A percentile compares a stretch with the other conserved stretches of the same genome.
These are phyloP conservation scores for Penicillium oxalicum DNA, from an alignment of 2,329 filamentous ascomycete genomes.

Conservation along the genomic window DNA sequence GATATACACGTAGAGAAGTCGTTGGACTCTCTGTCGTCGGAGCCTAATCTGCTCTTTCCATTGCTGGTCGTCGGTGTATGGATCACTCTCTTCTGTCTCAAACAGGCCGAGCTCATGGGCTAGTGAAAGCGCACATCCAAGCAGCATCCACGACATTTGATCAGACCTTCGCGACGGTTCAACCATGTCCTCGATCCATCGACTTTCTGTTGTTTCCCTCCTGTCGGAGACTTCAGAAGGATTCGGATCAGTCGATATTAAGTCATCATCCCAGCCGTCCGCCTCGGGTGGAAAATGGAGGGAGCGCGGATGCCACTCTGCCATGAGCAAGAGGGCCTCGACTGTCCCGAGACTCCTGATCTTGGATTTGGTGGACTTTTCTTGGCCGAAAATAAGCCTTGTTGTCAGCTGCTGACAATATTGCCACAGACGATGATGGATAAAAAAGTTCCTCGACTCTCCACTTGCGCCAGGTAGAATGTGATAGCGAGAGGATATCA, in stretches of 20 bases:
- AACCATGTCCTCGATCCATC: conserved; percentile 51
- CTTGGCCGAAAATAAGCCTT: conserved; percentile 50
- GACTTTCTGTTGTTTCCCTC: conserved; percentile 29
- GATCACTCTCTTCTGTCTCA: conserved; percentile 34
- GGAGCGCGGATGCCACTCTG: conserved; percentile 53
- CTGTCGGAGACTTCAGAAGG: conserved; percentile 24
- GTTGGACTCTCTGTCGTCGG: conserved; percentile 33
- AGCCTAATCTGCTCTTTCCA: conserved; percentile 28
- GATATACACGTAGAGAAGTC: conserved; percentile 44
- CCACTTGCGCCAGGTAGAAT: conserved; percentile 39
- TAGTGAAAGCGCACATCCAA: conserved; percentile 50
- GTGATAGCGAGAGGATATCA: conserved; percentile 51
- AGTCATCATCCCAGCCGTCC: conserved; percentile 52
- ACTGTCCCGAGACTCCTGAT: conserved; percentile 48
- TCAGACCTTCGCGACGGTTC: conserved; percentile 51
- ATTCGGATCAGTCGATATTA: conserved; percentile 40
- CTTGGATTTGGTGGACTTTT: conserved; percentile 47
- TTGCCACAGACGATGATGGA: conserved; percentile 51
- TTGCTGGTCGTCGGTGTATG: conserved; percentile 21
- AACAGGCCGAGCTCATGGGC: conserved; percentile 51
- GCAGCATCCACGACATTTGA: conserved; percentile 56
- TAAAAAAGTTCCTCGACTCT: conserved; percentile 47
- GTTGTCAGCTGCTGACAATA: conserved; percentile 50
- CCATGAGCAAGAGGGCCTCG: conserved; percentile 49
- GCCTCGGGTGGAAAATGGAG: conserved; percentile 50